Evolutionary conservation across 2,329 filamentous ascomycete species (phyloP), one percentile per base, ranked within the genome.

Genomic region (Cyphellophora europaea): DNA sequence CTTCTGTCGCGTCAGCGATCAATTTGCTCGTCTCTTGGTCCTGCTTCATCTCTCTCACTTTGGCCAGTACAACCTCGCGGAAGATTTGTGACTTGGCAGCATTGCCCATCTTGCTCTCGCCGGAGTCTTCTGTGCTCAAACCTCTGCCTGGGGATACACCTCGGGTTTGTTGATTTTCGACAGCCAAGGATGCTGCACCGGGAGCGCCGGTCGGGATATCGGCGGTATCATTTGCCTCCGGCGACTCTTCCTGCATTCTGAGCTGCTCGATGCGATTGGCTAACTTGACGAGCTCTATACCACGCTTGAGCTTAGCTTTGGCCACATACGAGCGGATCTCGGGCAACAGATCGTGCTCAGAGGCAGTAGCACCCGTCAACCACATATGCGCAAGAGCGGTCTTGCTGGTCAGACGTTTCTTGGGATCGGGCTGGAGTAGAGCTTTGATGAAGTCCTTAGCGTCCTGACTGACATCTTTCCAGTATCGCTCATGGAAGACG

Each of bases 401-500:
- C 75, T 81, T 71, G 52, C 85, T 93, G 2, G 81, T 81, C 51
- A 77, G 79, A 49, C 93, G 79, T 49, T 82, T 73, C 31, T 78
- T 72, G 2, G 87, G 82, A 47, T 85, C 73, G 3, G 87, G 78
- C 49, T 89, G 79, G 40, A 98, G 72, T 16, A 98, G 72, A 38
- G 69, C 66, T 42, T 81, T 65, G 62, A 98, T 96, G 58, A 98
- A 98, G 48, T 89, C 78, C 66, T 96, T 98, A 47, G 88, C 91
- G 49, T 96, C 88, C 32, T 82, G 71, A 57, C 88, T 95, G 52
- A 98, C 91, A 50, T 95, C 91, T 58, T 87, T 91, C 91, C 91
- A 98, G 66, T 96, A 98, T 38, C 89, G 78, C 56, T 95, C 88
- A 59, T 98, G 91, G 74, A 96, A 98, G 35, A 94, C 74, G 40